Conservation (phyloP, 306 rosid species). For the Acacia melanoxylon region DNA sequence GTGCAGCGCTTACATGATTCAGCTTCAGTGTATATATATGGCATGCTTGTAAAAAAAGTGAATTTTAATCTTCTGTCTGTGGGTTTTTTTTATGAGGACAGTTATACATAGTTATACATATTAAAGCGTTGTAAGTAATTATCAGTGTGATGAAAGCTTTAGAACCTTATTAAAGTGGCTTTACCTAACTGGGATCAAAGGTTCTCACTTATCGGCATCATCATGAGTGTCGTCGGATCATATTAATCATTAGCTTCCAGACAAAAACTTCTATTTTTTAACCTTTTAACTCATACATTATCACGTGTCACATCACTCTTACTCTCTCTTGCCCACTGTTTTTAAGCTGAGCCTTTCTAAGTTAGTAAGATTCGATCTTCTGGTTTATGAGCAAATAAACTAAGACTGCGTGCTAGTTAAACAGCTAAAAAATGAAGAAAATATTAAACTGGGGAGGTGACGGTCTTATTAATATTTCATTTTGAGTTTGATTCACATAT, state of each 20-base stretch:
- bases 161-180: background rate
- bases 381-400: background rate
- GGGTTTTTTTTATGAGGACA: no score
- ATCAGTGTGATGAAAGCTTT: no score
- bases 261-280: no score
- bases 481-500: background rate
- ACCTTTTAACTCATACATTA: background rate
- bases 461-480: background rate
- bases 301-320: background rate
- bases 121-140: no score
- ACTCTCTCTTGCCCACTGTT: background rate
- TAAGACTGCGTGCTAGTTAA: background rate
- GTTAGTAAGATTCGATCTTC: background rate
- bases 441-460: background rate
- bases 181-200: background rate
- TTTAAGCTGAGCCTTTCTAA: background rate
- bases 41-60: no score
- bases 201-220: background rate
- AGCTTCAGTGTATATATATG: no score
- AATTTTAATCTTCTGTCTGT: no score
- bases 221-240: background rate
- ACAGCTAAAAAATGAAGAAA: background rate
- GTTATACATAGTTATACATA: no score
- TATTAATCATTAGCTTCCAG: background rate
- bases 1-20: no score